Conservation (phyloP, 2,329 filamentous ascomycete species). For the Colletotrichum chlorophyti region DNA sequence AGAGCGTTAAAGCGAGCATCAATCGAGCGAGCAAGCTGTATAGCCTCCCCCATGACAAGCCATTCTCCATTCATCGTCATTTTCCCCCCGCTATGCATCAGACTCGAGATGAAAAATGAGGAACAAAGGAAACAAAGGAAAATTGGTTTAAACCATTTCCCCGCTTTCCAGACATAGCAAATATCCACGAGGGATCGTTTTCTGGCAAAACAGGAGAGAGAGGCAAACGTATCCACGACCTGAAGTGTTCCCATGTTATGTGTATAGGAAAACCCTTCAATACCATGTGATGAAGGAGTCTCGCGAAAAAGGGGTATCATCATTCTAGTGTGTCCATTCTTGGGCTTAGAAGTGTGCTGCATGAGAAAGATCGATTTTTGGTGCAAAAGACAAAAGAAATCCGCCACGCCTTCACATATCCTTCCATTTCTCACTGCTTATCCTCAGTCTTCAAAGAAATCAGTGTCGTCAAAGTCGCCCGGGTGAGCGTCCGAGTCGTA, state of each 20-base stretch:
- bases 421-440: conserved; percentile 35
- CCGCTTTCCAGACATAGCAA: too few species aligned
- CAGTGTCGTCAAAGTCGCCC: conserved; percentile 65
- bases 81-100: conserved; percentile 10
- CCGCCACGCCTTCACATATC: conserved; percentile 7
- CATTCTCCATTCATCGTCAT: conserved; percentile 17
- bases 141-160: conserved; percentile 9
- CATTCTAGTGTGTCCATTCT: conserved; percentile 35
- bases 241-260: conserved; percentile 3
- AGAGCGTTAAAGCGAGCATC: conserved; percentile 9
- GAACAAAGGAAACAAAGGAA: conserved; percentile 24
- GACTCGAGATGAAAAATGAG: conserved; percentile 13
- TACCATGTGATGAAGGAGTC: conserved; percentile 6
- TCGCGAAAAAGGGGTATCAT: conserved; percentile 46
- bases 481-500: conserved; percentile 69
- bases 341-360: conserved; percentile 24
- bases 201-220: neutral
- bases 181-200: too few species aligned
- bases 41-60: neutral
- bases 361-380: conserved; percentile 19
- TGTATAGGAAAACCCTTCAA: conserved; percentile 5
- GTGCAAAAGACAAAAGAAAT: conserved; percentile 27
- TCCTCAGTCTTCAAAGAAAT: conserved; percentile 60
- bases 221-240: neutral
- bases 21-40: neutral